phyloP scores from a whole-genome alignment of 2,329 filamentous ascomycete genomes.

The Simplicillium sp. region DNA sequence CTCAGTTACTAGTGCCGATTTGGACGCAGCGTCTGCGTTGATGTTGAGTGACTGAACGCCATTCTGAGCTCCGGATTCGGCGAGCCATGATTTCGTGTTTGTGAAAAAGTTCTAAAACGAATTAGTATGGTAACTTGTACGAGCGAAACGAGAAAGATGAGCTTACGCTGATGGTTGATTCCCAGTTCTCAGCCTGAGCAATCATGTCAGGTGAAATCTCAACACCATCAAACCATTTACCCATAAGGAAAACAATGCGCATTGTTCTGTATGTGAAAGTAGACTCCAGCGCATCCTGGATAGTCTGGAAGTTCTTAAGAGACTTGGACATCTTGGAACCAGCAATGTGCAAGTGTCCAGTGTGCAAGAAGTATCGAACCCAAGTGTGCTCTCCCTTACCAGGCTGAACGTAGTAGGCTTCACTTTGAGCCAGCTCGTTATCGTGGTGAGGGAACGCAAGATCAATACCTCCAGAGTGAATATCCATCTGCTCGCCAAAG shows the following conservation, averaged over 20 bases:
- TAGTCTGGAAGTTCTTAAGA: conserved; percentile 92
- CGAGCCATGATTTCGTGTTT: conserved; percentile 44
- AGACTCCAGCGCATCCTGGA: conserved; percentile 65
- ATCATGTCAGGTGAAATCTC: conserved; percentile 83
- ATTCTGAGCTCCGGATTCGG: conserved; percentile 27
- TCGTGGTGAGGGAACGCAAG: conserved; percentile 88
- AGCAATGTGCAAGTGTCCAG: conserved; percentile 78
- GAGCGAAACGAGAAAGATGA: no score
- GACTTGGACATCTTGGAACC: conserved; percentile 96
- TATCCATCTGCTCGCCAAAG: conserved; percentile 78
- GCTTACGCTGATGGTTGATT: conserved; percentile 61
- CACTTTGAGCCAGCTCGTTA: conserved; percentile 84
- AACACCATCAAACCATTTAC: conserved; percentile 82
- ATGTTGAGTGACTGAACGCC: conserved; percentile 29
- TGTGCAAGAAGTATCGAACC: conserved; percentile 95
- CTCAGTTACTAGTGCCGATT: conserved; percentile 26
- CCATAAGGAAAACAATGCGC: conserved; percentile 79
- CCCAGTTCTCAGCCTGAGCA: conserved; percentile 66
- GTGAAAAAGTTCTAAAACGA: conserved; percentile 44
- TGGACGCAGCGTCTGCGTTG: conserved; percentile 17
- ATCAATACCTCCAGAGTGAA: conserved; percentile 89
- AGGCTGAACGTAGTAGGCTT: conserved; percentile 64
- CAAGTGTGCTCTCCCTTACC: conserved; percentile 55
- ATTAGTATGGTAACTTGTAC: no score
- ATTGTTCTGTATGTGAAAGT: conserved; percentile 70